phyloP scores from a whole-genome alignment of 192 early-diverging fungal species.

The Backusella westeae region DNA sequence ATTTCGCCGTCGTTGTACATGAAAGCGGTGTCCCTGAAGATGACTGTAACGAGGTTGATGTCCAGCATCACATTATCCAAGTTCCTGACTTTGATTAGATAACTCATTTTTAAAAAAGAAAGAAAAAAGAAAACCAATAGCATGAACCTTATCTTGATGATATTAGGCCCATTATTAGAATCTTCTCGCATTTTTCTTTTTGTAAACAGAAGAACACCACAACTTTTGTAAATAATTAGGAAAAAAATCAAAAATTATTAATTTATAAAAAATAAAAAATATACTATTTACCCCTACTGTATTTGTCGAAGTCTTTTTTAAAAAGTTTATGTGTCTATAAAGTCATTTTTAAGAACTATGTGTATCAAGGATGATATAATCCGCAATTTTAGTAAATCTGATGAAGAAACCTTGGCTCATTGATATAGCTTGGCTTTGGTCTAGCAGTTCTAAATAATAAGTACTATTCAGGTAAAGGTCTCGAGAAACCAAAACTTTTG shows the following conservation, averaged over 20 bases:
- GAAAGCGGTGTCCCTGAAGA: constrained; percentile 73
- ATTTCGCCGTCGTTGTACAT: constrained; percentile 76
- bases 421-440: neutral
- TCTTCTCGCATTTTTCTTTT: neutral
- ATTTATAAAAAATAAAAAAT: neutral
- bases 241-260: neutral
- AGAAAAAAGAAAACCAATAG: neutral
- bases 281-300: neutral
- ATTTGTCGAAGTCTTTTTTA: neutral
- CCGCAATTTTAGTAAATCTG: neutral
- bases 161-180: neutral
- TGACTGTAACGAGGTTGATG: constrained; percentile 68
- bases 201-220: neutral
- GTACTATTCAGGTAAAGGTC: neutral
- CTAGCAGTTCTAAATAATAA: neutral
- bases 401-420: neutral
- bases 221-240: constrained; percentile 1
- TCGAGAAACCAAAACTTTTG: neutral
- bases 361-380: neutral
- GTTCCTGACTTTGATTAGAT: constrained; percentile 21
- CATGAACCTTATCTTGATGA: constrained; percentile 2
- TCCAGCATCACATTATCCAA: constrained; percentile 22
- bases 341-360: too few species aligned
- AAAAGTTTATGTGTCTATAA: too few species aligned
- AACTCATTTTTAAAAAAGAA: neutral